Percentiles rank a stretch among this genome's conserved stretches.
Evolutionary conservation across 345 rosid genomes (phyloP).

Genomic region (Eucalyptus dawsonii): DNA sequence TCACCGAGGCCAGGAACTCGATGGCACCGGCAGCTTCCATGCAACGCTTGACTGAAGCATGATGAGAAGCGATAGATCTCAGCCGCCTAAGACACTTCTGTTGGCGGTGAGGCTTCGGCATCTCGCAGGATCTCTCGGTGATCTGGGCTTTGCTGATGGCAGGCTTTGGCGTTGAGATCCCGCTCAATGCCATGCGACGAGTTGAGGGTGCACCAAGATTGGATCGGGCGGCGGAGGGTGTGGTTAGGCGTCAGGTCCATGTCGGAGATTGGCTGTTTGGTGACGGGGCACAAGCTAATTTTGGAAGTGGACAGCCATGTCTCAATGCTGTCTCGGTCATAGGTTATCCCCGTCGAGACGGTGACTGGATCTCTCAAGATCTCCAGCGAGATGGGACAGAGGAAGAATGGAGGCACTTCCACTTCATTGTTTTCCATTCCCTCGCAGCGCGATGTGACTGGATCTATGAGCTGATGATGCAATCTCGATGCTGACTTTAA

Average conservation of each 20-base stretch:
- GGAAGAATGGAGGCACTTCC: neutral
- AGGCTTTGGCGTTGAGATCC: constrained; percentile 80
- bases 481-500: neutral
- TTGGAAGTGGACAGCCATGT: constrained; percentile 1
- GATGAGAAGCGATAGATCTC: constrained; percentile 38
- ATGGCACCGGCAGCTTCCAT: constrained; percentile 64
- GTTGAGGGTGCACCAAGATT: constrained; percentile 89
- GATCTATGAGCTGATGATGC: neutral
- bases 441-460: neutral
- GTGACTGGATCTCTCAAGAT: constrained; percentile 10
- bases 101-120: constrained; percentile 34
- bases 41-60: constrained; percentile 39
- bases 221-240: constrained; percentile 72
- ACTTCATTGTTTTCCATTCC: neutral
- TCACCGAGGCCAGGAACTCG: constrained; percentile 44
- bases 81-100: constrained; percentile 43
- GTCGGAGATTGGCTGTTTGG: constrained; percentile 38
- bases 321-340: constrained; percentile 10
- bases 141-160: constrained; percentile 46
- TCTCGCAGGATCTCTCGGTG: constrained; percentile 31
- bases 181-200: constrained; percentile 73
- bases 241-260: constrained; percentile 64
- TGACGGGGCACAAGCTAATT: constrained; percentile 14
- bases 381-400: constrained; percentile 5
- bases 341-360: constrained; percentile 7